Base-by-base conservation (phyloP, 257 asterid species). In the Osmanthus fragrans region DNA sequence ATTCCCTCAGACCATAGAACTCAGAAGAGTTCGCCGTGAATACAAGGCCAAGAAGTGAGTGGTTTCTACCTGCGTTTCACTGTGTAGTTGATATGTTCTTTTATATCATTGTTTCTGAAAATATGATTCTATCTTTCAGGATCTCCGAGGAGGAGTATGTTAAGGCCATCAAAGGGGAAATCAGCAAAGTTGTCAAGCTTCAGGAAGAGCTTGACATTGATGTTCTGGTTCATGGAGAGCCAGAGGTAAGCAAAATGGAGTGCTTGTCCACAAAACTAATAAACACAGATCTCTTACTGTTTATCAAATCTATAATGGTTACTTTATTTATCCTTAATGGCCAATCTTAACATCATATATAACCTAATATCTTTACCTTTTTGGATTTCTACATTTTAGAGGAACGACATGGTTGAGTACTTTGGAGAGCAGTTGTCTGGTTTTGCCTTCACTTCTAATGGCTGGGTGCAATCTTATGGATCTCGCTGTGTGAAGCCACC, bases 401-500 rank as follows among this genome's bases (percentile, higher is more conserved):
- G 95, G 80, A 90, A 90, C 13, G 95, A 90, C 72, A 90, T 90
- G 95, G 95, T 90, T 84, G 95, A 90, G 81, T 90, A 90, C 88
- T 90, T 90, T 9, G 95, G 95, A 12, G 95, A 90, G 87, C 95
- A 90, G 83, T 81, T 90, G 34, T 90, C 95, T 79, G 95, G 92
- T 36, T 90, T 90, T 80, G 92, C 88, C 70, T 90, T 90, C 80
- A 88, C 92, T 3, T 89, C 95, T 58, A 90, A 90, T 69, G 92
- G 95, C 0, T 90, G 95, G 95, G 95, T 88, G 66, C 95, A 90
- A 80, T 90, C 95, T 32, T 90, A 90, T 74, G 92, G 95, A 69
- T 90, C 95, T 70, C 92, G 95, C 13, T 88, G 95, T 81, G 95
- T 90, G 88, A 90, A 90, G 89, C 95, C 95, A 67, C 95, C 95